Evolutionary conservation across 1,284 basidiomycete species (phyloP), one percentile per base, ranked within the genome.

Genomic region (Apiotrichum porosum): DNA sequence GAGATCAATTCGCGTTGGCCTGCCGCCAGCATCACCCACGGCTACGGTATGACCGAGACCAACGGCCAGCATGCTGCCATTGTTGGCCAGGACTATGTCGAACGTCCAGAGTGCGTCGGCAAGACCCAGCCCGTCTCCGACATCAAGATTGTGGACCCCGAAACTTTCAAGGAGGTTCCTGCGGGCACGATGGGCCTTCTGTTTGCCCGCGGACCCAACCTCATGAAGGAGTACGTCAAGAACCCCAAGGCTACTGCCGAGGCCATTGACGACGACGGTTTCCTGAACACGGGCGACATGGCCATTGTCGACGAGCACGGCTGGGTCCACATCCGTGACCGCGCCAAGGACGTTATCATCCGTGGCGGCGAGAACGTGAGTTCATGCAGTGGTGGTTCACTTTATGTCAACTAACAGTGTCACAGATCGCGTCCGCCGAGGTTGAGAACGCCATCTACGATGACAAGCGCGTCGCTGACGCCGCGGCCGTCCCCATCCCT

Each of bases 301-400:
- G 69, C 55, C 4, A 54, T 38, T 34, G 38, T 69, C n/a, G 69
- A 69, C 42, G 50, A 52, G 15, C 63, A 68, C 5, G 66, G 62
- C 2, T 66, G 62, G 51, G 37, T 71, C 23, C 62, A 61, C 46
- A 63, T 71, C 50, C 54, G 58, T 38, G 69, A 71, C 49, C 46
- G 69, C 17, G 46, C 44, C 14, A 56, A 56, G 44, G 69, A 71
- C 49, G 60, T 71, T 32, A 71, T 71, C 36, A 69, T 71, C 32
- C 65, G 69, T 3, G 69, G 69, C 18, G 69, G 69, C 10, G 69
- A 71, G 52, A 71, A 71, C 44, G 47, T 56, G n/a, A n/a, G n/a
- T n/a, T n/a, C n/a, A n/a, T n/a, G 28, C 22, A n/a, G n/a, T n/a
- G n/a, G n/a, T n/a, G n/a, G n/a, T n/a, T n/a, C n/a, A n/a, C n/a